Base-by-base conservation (phyloP, 192 early-diverging fungal genomes). In the Chytriomyces sp. region DNA sequence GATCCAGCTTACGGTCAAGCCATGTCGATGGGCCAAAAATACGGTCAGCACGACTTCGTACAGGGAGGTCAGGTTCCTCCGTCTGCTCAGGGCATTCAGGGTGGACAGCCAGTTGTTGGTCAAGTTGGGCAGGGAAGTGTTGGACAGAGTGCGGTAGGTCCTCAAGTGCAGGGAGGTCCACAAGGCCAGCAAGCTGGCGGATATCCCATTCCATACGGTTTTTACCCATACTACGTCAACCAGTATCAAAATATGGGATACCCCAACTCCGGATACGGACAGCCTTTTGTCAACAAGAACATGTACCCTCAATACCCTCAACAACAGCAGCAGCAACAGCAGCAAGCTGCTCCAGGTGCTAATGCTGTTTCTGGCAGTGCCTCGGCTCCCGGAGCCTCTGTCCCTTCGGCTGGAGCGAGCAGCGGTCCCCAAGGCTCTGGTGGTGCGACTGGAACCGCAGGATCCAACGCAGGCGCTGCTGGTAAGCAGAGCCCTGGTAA, bases 241-340 rank as follows among this genome's bases (percentile, higher is more conserved):
- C 89, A 86, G 67, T 89, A 86, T 33, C 84, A 82, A 33, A 76
- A 74, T 59, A 78, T 83, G 53, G 89, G 85, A 26, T 94, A 94
- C 78, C 91, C 91, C 68, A 89, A 89, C 75, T 91, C 90, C 2
- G 85, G 85, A 5, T 96, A 94, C 77, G 92, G 90, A n/a, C 93
- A 94, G 77, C 93, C 91, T 7, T 94, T 93, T 74, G 85, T 94
- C 78, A 94, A 93, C 83, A 94, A 96, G 85, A 86, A 81, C 39
- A 89, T 93, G 85, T 96, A 94, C 66, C 93, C 92, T 19, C 91
- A 91, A 88, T 93, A 94, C 74, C 80, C 78, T 32, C n/a, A 59
- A 17, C 68, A 70, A 40, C 44, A 49, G 22, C 44, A 49, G 44
- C 44, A 49, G 22, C 44, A 49, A 22, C 44, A 49, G 22, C 44